Base-by-base conservation (phyloP, 441 rosid species). In the Jatropha multifida region DNA sequence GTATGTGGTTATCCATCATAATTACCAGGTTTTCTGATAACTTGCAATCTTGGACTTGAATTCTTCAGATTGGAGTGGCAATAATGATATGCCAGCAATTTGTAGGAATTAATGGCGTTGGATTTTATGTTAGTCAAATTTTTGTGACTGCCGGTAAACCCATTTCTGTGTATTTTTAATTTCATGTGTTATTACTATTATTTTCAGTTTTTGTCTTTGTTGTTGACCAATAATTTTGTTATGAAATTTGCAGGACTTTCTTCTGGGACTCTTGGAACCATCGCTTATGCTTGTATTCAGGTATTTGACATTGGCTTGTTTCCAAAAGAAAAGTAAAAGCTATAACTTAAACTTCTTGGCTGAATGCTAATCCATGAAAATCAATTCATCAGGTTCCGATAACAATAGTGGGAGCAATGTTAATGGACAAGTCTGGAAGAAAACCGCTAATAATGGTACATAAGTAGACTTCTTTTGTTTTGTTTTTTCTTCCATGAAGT, bases 51-150 rank as follows among this genome's bases (percentile, higher is more conserved):
- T 41, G 58, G n/a, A 49, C 73, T 56, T 71, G 79, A 40, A 44
- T 44, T 69, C 42, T 77, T 55, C 79, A 93, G 99, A 93, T 93
- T 67, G 97, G 96, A 54, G 93, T 94, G 62, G 90, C 91, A 49
- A 77, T 94, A 60, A 93, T 94, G 99, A 84, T 87, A 42, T 89
- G 86, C 83, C 99, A 94, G 82, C 99, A 94, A 76, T 88, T 87
- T 69, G 88, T 80, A 65, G 99, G 99, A 52, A 86, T 93, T 38
- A 93, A 94, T 38, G 99, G 99, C 55, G 79, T 94, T 4, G 81
- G 88, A 58, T 94, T 94, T 83, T 93, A 94, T 49, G 96, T 89
- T 58, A 94, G 98, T 27, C 91, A 94, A 85, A 93, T 90, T 26
- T 93, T 92, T 85, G 93, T 83, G 14, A 78, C 87, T 72, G 98